Percentiles rank a stretch among this genome's conserved stretches.
phyloP scores from a whole-genome alignment of 2,329 filamentous ascomycete species.

The Trichoderma breve region DNA sequence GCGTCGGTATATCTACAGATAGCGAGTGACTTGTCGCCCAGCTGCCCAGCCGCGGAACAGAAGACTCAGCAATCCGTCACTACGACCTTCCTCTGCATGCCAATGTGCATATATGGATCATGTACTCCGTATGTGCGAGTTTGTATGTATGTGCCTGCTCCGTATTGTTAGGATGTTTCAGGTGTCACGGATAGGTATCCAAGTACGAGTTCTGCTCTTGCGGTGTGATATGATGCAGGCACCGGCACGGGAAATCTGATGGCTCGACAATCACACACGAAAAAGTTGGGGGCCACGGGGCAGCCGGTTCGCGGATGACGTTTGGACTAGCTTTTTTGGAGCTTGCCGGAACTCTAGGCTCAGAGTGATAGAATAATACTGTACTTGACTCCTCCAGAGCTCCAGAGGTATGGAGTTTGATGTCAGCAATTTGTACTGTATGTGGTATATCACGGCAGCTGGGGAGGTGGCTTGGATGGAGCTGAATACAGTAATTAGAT shows the following conservation, averaged over 20 bases:
- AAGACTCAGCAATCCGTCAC: neutral
- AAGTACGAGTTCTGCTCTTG: neutral
- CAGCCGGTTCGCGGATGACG: neutral
- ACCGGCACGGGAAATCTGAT: neutral
- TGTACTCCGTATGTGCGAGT: neutral
- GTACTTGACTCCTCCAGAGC: too few relatives aligned
- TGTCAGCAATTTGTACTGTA: neutral
- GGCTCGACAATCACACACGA: neutral
- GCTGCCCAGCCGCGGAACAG: neutral
- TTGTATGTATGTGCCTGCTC: neutral
- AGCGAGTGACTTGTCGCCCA: neutral
- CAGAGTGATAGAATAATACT: too few relatives aligned
- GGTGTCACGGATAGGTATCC: neutral
- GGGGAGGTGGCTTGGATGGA: neutral
- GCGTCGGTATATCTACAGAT: neutral
- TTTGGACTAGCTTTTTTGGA: neutral
- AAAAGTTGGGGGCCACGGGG: neutral
- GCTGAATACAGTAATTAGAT: neutral
- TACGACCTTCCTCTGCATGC: slow-evolving; percentile 5
- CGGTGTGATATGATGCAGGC: neutral
- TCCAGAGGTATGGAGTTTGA: neutral
- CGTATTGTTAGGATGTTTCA: neutral
- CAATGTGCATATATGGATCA: neutral
- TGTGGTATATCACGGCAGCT: neutral
- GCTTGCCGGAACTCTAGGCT: neutral